Base-by-base conservation (phyloP, 108 stramenopile species). In the Halocafeteria seosinensis region DNA sequence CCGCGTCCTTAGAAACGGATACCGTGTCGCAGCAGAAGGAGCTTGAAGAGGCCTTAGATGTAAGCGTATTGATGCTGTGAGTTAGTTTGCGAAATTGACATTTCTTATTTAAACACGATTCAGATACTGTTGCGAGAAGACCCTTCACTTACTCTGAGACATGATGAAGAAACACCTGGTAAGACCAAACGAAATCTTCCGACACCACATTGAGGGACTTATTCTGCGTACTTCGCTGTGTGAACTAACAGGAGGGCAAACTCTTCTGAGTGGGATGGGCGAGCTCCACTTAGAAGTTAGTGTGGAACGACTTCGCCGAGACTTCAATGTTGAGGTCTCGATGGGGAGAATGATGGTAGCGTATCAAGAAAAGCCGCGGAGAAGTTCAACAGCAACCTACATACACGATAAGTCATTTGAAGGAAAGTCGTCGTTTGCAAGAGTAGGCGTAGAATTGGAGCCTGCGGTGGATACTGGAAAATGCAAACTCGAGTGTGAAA, bases 251-350 rank as follows among this genome's bases (percentile, higher is more conserved):
- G 92, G 90, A 28, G 92, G 91, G 17, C 94, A 99, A 76, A 92
- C 91, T 32, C 75, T 94, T 73, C 93, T 99, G 68, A 88, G 88
- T 67, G 97, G 97, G 63, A 96, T 99, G 97, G 97, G 97, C 50
- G 94, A 95, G 82, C 86, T 99, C 23, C 97, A 99, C 81, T 78
- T 99, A 50, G 97, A 99, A 71, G 95, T 99, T 78, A 90, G 94
- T 72, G 93, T 95, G 13, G 94, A 95, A 77, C 87, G 93, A 50
- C 92, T 99, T 87, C 90, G 87, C 84, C 85, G 97, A 65, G 93
- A 95, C 70, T 95, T 89, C 85, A 88, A 85, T 63, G 93, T 99
- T 33, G 82, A 77, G 65, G 88, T 50, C 32, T 78, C 65, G 87
- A 87, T 37, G 85, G 89, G 68, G 83, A 88, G 23, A 85, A 87